Conservation (phyloP, 106 monocot species). For the Acanthochlamys bracteata region DNA sequence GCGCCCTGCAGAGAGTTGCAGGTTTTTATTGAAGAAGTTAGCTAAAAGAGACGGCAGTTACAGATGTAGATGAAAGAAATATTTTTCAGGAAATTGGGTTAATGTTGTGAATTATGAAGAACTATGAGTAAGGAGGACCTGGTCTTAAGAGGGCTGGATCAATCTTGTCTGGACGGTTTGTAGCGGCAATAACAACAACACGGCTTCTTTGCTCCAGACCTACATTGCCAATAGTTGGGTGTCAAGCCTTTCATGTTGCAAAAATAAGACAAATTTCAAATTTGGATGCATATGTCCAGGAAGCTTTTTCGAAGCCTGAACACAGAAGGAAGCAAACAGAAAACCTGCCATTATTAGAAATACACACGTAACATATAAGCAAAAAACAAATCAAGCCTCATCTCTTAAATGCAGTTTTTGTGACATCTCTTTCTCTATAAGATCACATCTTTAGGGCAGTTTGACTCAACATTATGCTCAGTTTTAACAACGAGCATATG, state of each 20-base stretch:
- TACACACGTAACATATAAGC: too few relatives aligned
- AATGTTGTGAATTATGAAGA: too few relatives aligned
- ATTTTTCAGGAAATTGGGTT: not conserved
- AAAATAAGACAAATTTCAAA: not conserved
- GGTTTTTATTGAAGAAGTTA: too few relatives aligned
- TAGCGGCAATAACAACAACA: slow-evolving; percentile 90
- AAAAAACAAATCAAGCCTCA: too few relatives aligned
- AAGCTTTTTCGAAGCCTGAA: too few relatives aligned
- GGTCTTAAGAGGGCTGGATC: slow-evolving; percentile 89
- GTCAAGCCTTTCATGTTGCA: not conserved
- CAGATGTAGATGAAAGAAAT: not conserved
- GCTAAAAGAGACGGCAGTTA: not conserved
- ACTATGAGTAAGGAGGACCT: slow-evolving; percentile 28
- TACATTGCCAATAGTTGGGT: slow-evolving; percentile 16
- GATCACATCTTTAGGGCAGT: too few relatives aligned
- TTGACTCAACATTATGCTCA: too few relatives aligned
- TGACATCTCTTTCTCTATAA: too few relatives aligned
- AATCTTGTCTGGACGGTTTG: slow-evolving; percentile 98
- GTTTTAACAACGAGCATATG: too few relatives aligned
- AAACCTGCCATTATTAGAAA: too few relatives aligned
- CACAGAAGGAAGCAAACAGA: too few relatives aligned
- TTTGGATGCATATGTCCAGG: slow-evolving; percentile 4
- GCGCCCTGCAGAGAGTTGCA: slow-evolving; percentile 41
- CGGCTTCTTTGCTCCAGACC: slow-evolving; percentile 79
- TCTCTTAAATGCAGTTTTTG: too few relatives aligned